Evolutionary conservation across 192 early-diverging fungal species (phyloP), one percentile per base, ranked within the genome.

Genomic region (Haplosporangium gracile): DNA sequence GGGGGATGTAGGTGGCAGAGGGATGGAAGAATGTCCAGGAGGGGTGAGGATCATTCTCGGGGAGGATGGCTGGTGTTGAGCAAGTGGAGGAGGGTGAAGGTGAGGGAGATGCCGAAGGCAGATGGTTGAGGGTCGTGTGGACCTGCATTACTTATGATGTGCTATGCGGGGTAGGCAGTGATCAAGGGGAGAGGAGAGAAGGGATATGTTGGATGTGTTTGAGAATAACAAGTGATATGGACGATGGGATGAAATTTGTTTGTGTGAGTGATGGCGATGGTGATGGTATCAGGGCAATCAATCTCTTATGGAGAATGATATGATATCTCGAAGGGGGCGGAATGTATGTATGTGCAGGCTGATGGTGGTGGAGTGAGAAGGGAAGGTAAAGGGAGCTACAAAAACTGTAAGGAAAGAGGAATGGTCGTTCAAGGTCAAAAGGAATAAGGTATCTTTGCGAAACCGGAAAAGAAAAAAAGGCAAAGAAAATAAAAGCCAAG

Each of bases 1-100:
- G 83, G 4, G 83, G 83, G 49, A 80, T 76, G 74, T 80, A 85
- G 0, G 83, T 85, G n/a, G 83, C 83, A 4, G 78, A 76, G 39
- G 83, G 74, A 39, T 78, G 83, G 69, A 85, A 85, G 83, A 85
- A 85, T 43, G 74, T 76, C 83, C 83, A 85, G 8, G 83, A 80
- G 20, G 83, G 83, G 47, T 80, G 51, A 15, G 83, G 83, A 74
- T 85, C 83, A 47, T 73, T 76, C n/a, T 85, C 78, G 43, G 63
- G 63, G 39, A 49, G 69, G 51, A 83, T 75, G 29, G 77, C 60
- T 22, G 65, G 39, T 36, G 73, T 51, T 13, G 72, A 22, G 42
- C 43, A 20, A 24, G n/a, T n/a, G n/a, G 65, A 57, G 22, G 68
- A 24, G 1, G 72, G 18, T 38, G 57, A 78, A 34, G 29, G 49